Conservation (phyloP, 2,329 filamentous ascomycete genomes). For the Xylariaceae sp. region DNA sequence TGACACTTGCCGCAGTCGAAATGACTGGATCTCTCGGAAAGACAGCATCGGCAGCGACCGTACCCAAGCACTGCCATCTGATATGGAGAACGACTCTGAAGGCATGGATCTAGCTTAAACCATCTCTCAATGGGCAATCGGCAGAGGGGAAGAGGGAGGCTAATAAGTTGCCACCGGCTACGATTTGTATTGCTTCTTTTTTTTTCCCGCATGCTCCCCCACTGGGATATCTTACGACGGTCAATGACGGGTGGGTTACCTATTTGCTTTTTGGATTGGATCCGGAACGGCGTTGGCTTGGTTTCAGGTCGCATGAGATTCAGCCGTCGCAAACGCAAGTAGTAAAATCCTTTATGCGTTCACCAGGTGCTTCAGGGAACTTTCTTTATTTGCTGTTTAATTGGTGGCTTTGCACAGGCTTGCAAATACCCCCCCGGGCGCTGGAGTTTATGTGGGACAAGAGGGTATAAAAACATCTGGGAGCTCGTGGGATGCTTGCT, state of each 20-base stretch:
- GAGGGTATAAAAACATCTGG: not conserved
- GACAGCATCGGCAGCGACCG: constrained; percentile 55
- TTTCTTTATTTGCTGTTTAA: not conserved
- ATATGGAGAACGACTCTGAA: constrained; percentile 52
- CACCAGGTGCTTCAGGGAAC: constrained; percentile 1
- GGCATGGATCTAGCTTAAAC: constrained; percentile 51
- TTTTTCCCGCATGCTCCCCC: not conserved
- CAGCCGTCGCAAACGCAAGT: not conserved
- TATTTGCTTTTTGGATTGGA: constrained; percentile 1
- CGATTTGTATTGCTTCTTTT: not conserved
- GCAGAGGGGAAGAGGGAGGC: not conserved
- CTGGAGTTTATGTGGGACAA: constrained; percentile 4
- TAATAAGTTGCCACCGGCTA: not conserved
- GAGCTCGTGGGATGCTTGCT: not conserved
- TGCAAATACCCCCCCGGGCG: not conserved
- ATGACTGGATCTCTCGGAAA: constrained; percentile 43
- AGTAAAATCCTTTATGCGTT: not conserved
- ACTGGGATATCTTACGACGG: constrained; percentile 2
- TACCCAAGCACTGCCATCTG: constrained; percentile 52
- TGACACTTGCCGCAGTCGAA: constrained; percentile 45
- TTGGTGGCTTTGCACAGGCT: not conserved
- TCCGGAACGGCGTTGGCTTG: constrained; percentile 5
- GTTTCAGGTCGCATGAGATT: not conserved
- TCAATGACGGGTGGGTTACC: not conserved
- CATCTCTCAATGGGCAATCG: not conserved